Percentiles rank a stretch among this genome's conserved stretches.
phyloP scores from a whole-genome alignment of 208 protist genomes.

The Herpetomonas samuelpessoai region DNA sequence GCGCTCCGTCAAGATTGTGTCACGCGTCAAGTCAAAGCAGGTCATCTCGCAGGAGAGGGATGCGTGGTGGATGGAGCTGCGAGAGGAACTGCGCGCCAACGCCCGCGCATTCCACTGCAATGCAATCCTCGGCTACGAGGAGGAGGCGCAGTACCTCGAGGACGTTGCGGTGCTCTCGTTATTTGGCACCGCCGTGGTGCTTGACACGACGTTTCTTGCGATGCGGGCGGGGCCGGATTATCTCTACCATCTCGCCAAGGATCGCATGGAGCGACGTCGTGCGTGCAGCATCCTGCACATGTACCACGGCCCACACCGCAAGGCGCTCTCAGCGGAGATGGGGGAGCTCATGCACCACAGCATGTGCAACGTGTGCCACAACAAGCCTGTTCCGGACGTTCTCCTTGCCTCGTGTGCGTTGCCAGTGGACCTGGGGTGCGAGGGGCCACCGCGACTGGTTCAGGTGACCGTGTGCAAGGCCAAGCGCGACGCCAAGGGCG shows the following conservation, averaged over 20 bases:
- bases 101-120: constrained; percentile 89
- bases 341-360: constrained; percentile 38
- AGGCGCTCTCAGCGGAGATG: constrained; percentile 22
- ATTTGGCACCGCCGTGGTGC: constrained; percentile 87
- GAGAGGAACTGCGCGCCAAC: constrained; percentile 88
- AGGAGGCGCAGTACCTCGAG: constrained; percentile 80
- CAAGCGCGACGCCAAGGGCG: constrained; percentile 68
- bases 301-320: constrained; percentile 37
- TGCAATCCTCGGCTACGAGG: constrained; percentile 88
- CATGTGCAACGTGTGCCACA: constrained; percentile 67
- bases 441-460: constrained; percentile 64
- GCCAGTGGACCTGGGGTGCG: constrained; percentile 61
- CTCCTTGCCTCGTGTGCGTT: constrained; percentile 77
- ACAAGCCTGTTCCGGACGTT: constrained; percentile 72
- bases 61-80: constrained; percentile 92
- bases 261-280: constrained; percentile 35
- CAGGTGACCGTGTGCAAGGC: constrained; percentile 66
- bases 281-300: constrained; percentile 72
- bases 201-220: constrained; percentile 51
- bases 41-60: constrained; percentile 88
- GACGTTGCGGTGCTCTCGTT: constrained; percentile 86
- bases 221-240: constrained; percentile 67
- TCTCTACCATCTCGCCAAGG: constrained; percentile 46
- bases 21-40: constrained; percentile 77
- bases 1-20: constrained; percentile 88